Percentiles rank a stretch among this genome's conserved stretches.
phyloP scores from a whole-genome alignment of 2,329 filamentous ascomycete species.

The Colletotrichum abscissum region DNA sequence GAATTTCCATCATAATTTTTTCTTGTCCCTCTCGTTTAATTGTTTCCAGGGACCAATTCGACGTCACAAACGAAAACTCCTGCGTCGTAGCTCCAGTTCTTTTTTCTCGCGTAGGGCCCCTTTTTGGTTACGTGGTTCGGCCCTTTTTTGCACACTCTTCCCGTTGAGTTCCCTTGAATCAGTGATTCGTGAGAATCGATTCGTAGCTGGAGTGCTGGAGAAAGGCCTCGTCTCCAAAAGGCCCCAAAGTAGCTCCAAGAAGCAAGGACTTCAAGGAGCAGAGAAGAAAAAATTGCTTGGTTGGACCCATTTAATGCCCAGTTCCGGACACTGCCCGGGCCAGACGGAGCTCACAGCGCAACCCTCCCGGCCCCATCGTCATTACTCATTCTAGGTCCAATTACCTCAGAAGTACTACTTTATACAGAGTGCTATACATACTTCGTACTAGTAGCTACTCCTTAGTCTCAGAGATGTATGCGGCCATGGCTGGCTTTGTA shows the following conservation, averaged over 20 bases:
- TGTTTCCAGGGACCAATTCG: neutral
- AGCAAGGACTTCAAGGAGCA: conserved; percentile 1
- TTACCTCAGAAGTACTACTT: conserved; percentile 19
- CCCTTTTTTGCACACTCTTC: conserved; percentile 6
- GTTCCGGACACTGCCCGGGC: conserved; percentile 33
- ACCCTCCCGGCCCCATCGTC: conserved; percentile 28
- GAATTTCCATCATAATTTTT: neutral
- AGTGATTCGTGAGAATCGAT: neutral
- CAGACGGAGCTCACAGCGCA: conserved; percentile 34
- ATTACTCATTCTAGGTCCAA: conserved; percentile 33
- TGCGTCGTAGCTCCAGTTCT: conserved; percentile 27
- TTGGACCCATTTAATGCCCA: conserved; percentile 34
- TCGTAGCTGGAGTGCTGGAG: neutral
- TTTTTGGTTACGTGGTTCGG: conserved; percentile 28
- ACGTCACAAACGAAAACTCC: conserved; percentile 25
- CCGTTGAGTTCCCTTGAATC: neutral
- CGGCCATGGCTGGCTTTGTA: neutral
- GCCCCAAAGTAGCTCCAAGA: neutral
- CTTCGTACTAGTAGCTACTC: neutral
- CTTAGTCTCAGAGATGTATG: conserved; percentile 14
- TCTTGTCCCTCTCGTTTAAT: neutral
- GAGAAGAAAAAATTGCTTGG: conserved; percentile 26
- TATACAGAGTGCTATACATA: neutral
- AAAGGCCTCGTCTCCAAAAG: neutral
- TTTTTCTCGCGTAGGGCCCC: conserved; percentile 1